phyloP scores from a whole-genome alignment of 164 flowering plant species.

The Akebia trifoliata region DNA sequence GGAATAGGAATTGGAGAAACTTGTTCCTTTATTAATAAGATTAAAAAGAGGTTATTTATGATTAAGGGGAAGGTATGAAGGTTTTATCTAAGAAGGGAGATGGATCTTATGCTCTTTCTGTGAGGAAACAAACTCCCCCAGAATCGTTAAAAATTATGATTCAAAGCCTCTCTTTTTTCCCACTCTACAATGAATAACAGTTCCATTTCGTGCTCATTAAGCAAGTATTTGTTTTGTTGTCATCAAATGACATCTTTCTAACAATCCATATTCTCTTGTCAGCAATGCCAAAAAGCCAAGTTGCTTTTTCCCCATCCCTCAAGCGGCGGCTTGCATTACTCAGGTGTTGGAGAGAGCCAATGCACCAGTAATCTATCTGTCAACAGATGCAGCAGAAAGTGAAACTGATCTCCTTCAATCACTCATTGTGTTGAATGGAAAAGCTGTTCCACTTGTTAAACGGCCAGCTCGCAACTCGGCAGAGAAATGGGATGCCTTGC shows the following conservation, averaged over 20 bases:
- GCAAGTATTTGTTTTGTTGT: no score
- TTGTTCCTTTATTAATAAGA: neutral
- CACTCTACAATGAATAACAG: neutral
- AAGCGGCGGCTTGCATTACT: constrained; percentile 89
- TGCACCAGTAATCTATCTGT: constrained; percentile 88
- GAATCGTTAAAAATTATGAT: no score
- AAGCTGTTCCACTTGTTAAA: constrained; percentile 72
- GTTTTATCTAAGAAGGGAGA: neutral
- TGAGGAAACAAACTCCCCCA: neutral
- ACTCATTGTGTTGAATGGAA: constrained; percentile 56
- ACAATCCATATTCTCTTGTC: constrained; percentile 20
- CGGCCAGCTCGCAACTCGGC: constrained; percentile 78
- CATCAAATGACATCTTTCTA: neutral
- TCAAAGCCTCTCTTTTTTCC: no score
- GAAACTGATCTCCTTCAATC: constrained; percentile 89
- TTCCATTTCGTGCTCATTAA: no score
- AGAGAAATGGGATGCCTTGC: constrained; percentile 97
- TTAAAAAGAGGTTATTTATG: neutral
- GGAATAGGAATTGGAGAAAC: neutral
- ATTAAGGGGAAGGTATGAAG: neutral
- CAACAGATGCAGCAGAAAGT: constrained; percentile 98
- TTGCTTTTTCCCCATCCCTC: constrained; percentile 95
- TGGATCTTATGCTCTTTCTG: neutral
- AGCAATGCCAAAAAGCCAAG: constrained; percentile 87
- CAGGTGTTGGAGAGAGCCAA: constrained; percentile 65